Conservation (phyloP, 805 yeast genomes). For the Wickerhamomyces pijperi region DNA sequence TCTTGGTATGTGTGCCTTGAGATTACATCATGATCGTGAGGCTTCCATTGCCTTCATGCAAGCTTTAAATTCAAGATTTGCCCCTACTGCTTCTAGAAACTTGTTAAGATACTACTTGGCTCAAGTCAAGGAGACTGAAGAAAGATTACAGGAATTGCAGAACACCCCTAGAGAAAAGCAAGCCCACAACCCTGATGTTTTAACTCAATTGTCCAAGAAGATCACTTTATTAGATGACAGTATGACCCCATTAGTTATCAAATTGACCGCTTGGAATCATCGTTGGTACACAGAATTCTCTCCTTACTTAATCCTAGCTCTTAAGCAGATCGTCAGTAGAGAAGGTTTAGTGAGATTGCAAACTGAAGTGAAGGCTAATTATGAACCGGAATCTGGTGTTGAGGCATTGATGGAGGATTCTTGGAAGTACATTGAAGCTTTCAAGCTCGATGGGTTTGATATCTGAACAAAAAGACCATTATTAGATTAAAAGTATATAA, state of each 20-base stretch:
- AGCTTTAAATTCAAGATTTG: conserved; percentile 65
- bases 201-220: conserved; percentile 21
- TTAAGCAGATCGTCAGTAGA: conserved; percentile 53
- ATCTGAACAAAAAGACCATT: too few relatives aligned
- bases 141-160: conserved; percentile 7
- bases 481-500: too few relatives aligned
- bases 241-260: conserved; percentile 60
- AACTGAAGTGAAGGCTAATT: conserved; percentile 58
- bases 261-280: conserved; percentile 92
- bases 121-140: conserved; percentile 26
- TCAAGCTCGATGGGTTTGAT: conserved; percentile 8
- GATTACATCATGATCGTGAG: conserved; percentile 79
- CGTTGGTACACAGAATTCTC: conserved; percentile 95
- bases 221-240: conserved; percentile 25
- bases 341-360: conserved; percentile 74
- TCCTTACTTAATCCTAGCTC: conserved; percentile 46
- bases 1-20: conserved; percentile 72
- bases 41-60: conserved; percentile 76
- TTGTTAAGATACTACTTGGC: conserved; percentile 53
- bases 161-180: conserved; percentile 15
- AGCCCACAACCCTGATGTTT: conserved; percentile 8
- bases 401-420: conserved; percentile 42
- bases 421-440: conserved; percentile 30
- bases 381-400: conserved; percentile 45
- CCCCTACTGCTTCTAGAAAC: conserved; percentile 69